Conservation (phyloP, 805 yeast genomes). For the Schwanniomyces sp. region DNA sequence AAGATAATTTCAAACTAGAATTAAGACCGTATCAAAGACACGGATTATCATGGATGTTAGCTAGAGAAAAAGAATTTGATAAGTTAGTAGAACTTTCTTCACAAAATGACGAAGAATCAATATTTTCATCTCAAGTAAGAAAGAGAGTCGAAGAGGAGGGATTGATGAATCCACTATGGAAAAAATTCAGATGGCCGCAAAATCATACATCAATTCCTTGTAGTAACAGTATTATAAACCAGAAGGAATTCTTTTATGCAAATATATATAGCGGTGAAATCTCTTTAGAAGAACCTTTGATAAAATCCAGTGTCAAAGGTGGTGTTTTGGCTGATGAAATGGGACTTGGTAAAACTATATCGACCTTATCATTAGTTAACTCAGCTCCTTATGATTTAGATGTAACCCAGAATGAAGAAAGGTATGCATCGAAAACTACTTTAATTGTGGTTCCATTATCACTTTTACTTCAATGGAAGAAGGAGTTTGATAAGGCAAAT, state of each 20-base stretch:
- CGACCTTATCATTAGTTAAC: constrained; percentile 71
- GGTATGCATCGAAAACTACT: constrained; percentile 70
- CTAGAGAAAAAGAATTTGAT: constrained; percentile 66
- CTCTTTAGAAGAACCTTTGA: constrained; percentile 62
- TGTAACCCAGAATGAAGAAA: constrained; percentile 8
- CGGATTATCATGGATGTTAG: constrained; percentile 88
- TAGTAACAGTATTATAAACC: not conserved
- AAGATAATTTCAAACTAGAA: constrained; percentile 50
- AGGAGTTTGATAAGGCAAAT: constrained; percentile 66
- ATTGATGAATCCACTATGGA: constrained; percentile 84
- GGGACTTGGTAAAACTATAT: constrained; percentile 94
- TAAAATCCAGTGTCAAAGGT: constrained; percentile 63
- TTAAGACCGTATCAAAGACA: constrained; percentile 80
- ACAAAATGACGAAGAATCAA: constrained; percentile 7
- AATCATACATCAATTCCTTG: constrained; percentile 4
- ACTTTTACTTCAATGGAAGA: constrained; percentile 85
- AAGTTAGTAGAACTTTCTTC: constrained; percentile 32
- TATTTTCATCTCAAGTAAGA: constrained; percentile 26
- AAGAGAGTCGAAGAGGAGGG: constrained; percentile 48
- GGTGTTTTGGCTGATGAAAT: constrained; percentile 95
- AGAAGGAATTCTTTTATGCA: constrained; percentile 55
- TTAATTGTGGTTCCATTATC: constrained; percentile 89
- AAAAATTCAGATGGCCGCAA: constrained; percentile 73
- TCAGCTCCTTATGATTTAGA: constrained; percentile 56
- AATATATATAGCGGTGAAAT: constrained; percentile 81